phyloP scores from a whole-genome alignment of 2,329 filamentous ascomycete genomes.

The Phyllosticta capitalensis region DNA sequence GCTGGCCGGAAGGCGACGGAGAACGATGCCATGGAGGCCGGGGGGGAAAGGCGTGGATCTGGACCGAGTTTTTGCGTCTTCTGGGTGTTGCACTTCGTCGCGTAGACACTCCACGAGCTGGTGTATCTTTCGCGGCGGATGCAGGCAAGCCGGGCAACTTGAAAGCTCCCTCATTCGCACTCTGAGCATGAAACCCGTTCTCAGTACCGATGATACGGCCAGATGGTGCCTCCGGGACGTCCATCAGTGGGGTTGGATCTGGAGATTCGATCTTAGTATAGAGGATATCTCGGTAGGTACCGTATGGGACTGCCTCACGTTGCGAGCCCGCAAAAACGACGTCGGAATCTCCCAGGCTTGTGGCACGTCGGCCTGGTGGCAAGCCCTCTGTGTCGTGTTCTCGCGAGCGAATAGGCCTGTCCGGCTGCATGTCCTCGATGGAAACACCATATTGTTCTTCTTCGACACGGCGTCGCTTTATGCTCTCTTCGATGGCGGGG shows the following conservation, averaged over 20 bases:
- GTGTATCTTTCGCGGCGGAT: neutral
- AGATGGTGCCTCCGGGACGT: neutral
- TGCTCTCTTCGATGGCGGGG: conserved; percentile 7
- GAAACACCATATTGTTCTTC: conserved; percentile 11
- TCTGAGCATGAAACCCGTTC: neutral
- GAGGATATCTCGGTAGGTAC: conserved; percentile 12
- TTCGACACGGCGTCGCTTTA: conserved; percentile 21
- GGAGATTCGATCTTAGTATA: conserved; percentile 21
- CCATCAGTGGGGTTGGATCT: conserved; percentile 11
- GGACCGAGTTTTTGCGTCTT: neutral
- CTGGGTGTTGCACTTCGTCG: neutral
- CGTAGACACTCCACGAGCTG: neutral
- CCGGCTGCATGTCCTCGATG: conserved; percentile 15
- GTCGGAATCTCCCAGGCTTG: neutral
- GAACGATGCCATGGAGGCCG: neutral
- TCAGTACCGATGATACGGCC: neutral
- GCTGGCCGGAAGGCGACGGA: neutral
- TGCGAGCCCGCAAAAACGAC: conserved; percentile 15
- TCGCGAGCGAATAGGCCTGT: conserved; percentile 20
- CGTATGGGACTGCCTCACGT: conserved; percentile 13
- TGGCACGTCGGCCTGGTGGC: no score
- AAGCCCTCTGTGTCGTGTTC: conserved; percentile 32
- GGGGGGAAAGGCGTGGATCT: neutral
- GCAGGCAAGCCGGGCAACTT: neutral
- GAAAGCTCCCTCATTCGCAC: neutral